Evolutionary conservation across 1,284 basidiomycete genomes (phyloP), one percentile per base, ranked within the genome.

Genomic region (Austropuccinia psidii): DNA sequence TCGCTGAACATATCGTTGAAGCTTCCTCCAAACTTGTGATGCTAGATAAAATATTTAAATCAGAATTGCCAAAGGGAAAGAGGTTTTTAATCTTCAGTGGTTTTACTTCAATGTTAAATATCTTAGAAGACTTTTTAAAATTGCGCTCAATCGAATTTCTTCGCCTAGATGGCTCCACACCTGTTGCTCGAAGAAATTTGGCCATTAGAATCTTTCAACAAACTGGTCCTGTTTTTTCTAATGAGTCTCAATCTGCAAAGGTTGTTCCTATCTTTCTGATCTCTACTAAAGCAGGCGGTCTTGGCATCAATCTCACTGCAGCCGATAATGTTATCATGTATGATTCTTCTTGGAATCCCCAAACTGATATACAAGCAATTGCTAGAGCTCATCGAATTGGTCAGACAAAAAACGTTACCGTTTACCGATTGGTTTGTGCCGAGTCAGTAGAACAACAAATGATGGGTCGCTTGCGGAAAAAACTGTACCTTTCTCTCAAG

Each of bases 361-460:
- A 76, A 37, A 73, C 74, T n/a, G 77, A 78, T 58, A 52, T 75
- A 2, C 77, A 78, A 61, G 77, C 76, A 8, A 77, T 77, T 55
- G 75, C 77, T 4, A 74, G 77, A 21, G 77, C 77, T 5, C 77
- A 78, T 61, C 76, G 77, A 6, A 77, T 78, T 67, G 77, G 77
- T 4, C 77, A 78, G 41, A 76, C 75, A 19, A 70, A 75, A 60
- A 74, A 55, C 6, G 77, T 78, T 15, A 74, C 75, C 11, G 77
- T 78, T 2, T 78, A 76, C 66, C 70, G 75, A 21, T 61, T 78
- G 52, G 75, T 76, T 3, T 75, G 62, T 67, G 75, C 75, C 29
- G 76, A 77, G 13, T 87, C 85, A 66, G 86, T 88, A 39, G 86
- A 88, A 77, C 86, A 88, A 76, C 87, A 87, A 77, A 87, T 87